Evolutionary conservation across 2,329 filamentous ascomycete species (phyloP).

Genomic region (Incumbomyces lentus): DNA sequence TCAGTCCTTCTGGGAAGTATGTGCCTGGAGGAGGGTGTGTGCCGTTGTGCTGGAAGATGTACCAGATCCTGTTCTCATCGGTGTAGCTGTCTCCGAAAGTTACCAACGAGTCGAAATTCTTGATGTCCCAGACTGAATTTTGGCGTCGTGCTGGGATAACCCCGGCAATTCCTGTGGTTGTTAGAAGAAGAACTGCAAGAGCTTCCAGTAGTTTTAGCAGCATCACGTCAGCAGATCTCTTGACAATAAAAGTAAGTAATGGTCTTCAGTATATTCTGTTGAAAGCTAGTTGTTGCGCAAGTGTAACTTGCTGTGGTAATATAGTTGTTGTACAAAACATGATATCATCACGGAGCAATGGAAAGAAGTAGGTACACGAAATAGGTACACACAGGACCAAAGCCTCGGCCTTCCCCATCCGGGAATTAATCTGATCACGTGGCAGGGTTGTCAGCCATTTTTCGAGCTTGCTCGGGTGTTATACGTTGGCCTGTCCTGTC

Average conservation of each 20-base stretch:
- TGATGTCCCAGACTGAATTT: constrained; percentile 24
- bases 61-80: constrained; percentile 57
- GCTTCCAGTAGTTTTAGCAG: too few species aligned
- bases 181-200: not conserved
- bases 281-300: too few species aligned
- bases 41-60: constrained; percentile 51
- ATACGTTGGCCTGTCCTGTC: constrained; percentile 20
- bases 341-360: too few species aligned
- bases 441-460: constrained; percentile 12
- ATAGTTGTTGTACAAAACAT: too few species aligned
- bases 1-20: constrained; percentile 35
- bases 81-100: constrained; percentile 69
- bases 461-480: constrained; percentile 14
- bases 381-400: too few species aligned
- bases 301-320: too few species aligned
- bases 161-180: not conserved
- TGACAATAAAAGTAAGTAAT: too few species aligned
- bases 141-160: not conserved
- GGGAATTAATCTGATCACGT: constrained; percentile 1
- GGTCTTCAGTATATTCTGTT: too few species aligned
- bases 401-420: not conserved
- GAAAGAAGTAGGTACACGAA: too few species aligned
- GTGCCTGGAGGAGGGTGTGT: constrained; percentile 54
- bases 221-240: too few species aligned
- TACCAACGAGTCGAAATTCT: constrained; percentile 52